A percentile compares a stretch with the other conserved stretches of the same genome.
Evolutionary conservation across 2,329 filamentous ascomycete species (phyloP).

Genomic region (Cercospora canescens): DNA sequence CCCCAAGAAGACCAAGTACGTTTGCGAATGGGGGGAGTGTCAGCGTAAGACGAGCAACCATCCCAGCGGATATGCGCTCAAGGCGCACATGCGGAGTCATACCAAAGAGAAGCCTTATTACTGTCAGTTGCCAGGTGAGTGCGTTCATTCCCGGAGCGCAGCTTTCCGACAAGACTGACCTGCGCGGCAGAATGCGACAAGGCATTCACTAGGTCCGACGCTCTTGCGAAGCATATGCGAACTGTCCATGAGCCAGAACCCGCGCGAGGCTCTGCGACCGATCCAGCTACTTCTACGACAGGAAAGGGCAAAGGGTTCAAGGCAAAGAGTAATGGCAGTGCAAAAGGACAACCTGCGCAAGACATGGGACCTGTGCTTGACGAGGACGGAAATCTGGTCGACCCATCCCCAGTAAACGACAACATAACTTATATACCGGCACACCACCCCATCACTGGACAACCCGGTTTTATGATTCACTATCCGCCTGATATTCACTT

Average conservation of each 20-base stretch:
- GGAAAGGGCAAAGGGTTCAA: constrained; percentile 47
- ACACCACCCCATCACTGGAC: constrained; percentile 60
- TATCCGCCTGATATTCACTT: constrained; percentile 62
- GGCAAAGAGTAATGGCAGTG: constrained; percentile 32
- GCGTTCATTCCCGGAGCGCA: background rate
- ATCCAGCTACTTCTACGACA: constrained; percentile 59
- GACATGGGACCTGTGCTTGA: constrained; percentile 31
- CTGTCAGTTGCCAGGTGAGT: constrained; percentile 84
- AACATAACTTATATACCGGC: constrained; percentile 61
- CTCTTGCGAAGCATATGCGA: constrained; percentile 96
- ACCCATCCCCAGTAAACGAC: constrained; percentile 48
- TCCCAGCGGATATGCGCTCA: constrained; percentile 91
- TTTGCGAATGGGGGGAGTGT: constrained; percentile 96
- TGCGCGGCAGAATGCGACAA: constrained; percentile 79
- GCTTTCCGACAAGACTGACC: constrained; percentile 15
- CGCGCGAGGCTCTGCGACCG: constrained; percentile 66
- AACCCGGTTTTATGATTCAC: constrained; percentile 49
- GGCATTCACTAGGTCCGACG: constrained; percentile 93
- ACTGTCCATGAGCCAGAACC: constrained; percentile 98
- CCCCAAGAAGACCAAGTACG: constrained; percentile 90
- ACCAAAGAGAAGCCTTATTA: constrained; percentile 98
- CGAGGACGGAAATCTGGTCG: constrained; percentile 34
- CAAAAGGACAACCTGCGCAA: constrained; percentile 25
- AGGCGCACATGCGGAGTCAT: constrained; percentile 96
- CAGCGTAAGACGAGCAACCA: constrained; percentile 84